A percentile compares a stretch with the other conserved stretches of the same genome.
These are phyloP conservation scores for Colletotrichum sidae DNA, from an alignment of 2,329 filamentous ascomycete species.

Conservation along the genomic window DNA sequence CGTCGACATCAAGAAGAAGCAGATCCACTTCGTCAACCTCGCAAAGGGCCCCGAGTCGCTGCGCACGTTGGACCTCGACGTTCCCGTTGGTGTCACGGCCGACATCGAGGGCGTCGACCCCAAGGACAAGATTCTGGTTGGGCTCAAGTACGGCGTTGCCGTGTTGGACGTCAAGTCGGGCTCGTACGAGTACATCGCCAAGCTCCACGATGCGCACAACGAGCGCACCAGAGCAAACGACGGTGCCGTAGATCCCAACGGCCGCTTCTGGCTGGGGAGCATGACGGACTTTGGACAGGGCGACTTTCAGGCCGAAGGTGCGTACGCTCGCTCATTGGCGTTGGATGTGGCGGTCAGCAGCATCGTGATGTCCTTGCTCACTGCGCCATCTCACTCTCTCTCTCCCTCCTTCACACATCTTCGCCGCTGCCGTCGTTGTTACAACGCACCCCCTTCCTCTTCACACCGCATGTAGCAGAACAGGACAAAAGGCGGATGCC, in stretches of 20 bases:
- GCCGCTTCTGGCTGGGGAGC: conserved; percentile 85
- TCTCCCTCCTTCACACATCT: not conserved
- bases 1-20: conserved; percentile 84
- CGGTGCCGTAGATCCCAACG: conserved; percentile 81
- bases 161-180: conserved; percentile 74
- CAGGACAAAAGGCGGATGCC: conserved; percentile 1
- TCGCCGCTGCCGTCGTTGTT: conserved; percentile 1
- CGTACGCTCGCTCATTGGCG: too few species aligned
- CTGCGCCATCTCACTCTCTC: not conserved
- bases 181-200: conserved; percentile 64
- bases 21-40: conserved; percentile 78
- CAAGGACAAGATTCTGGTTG: conserved; percentile 76
- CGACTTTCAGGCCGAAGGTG: conserved; percentile 70
- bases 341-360: conserved; percentile 41
- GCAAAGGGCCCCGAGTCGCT: conserved; percentile 71
- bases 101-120: conserved; percentile 78
- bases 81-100: conserved; percentile 75
- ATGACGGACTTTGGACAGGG: conserved; percentile 81
- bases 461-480: not conserved
- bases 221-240: conserved; percentile 80
- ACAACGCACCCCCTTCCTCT: conserved; percentile 15
- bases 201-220: conserved; percentile 58
- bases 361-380: not conserved
- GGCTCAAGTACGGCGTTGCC: conserved; percentile 85
- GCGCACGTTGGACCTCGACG: conserved; percentile 68